Evolutionary conservation across 1,284 basidiomycete species (phyloP), one percentile per base, ranked within the genome.

Genomic region (Kalmanozyma brasiliensis): DNA sequence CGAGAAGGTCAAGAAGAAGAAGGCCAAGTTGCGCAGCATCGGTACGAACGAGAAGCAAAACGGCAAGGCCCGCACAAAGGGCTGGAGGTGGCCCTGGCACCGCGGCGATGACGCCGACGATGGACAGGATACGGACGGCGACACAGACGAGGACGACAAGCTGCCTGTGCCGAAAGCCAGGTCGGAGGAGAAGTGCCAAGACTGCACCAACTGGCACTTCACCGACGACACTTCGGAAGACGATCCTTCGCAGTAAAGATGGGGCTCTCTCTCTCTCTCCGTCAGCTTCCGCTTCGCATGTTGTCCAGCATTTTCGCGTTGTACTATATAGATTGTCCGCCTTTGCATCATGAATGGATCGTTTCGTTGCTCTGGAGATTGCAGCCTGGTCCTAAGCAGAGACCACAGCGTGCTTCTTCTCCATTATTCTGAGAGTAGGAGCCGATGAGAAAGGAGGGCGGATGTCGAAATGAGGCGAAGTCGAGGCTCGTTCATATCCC

Each of bases 1-100:
- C 83, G 49, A 86, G 85, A 60, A 67, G 49, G 71, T 74, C 34
- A 44, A 44, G 52, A 62, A 72, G 58, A 55, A 69, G 42, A 62
- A 73, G 52, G 52, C 51, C 34, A 62, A 65, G 45, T 22, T 47
- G 38, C 38, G 52, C 20, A 35, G 38, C 43, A 26, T 23, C 5
- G 19, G 9, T 13, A 20, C 8, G 8, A 22, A n/a, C n/a, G 35
- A 36, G 26, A 33, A 17, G n/a, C 23, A 17, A 11, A 43, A 22
- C 13, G 44, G 49, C 5, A 29, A 38, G 20, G 43, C 32, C 2
- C 13, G 40, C n/a, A 66, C 52, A 1, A 51, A 40, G 10, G 63
- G 53, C 2, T 75, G 73, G 70, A 51, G 57, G 23, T 75, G 73
- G 65, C 73, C 71, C 6, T 75, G 75, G 73, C 55, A 69, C 40